Base-by-base conservation (phyloP, 257 asterid genomes). In the Fraxinus quadrangulata region DNA sequence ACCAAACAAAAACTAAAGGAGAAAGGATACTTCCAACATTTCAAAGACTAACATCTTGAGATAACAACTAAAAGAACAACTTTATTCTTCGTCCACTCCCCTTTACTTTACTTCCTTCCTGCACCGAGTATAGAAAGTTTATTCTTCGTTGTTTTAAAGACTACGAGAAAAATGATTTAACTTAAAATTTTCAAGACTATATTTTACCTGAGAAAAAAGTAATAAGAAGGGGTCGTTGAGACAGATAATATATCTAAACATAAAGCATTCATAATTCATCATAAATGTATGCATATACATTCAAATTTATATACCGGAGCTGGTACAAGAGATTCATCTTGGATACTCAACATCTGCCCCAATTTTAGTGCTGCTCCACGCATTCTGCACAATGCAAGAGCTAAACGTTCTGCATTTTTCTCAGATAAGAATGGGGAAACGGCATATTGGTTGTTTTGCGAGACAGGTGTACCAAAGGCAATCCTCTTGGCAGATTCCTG, bases 301-400 rank as follows among this genome's bases (percentile, higher is more conserved):
- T 74, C 3, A 81, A 23, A 73, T 75, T 65, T 70, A 83, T 82
- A 26, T 88, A 94, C 99, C 56, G 99, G 99, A 87, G 99, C 90
- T 77, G 99, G 98, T 66, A 95, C 86, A 67, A 95, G 86, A 81
- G 97, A 88, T 84, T 95, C 97, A 83, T 95, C 99, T 84, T 95
- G 99, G 84, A 95, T 95, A 75, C 99, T 95, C 81, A 95, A 82
- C 98, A 95, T 95, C 84, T 95, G 99, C 75, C 99, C 99, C 75
- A 95, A 79, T 88, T 95, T 95, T 74, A 95, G 94, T 65, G 99
- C 98, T 42, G 99, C 99, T 74, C 99, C 99, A 68, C 99, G 97
- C 99, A 95, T 95, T 93, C 99, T 91, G 90, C 99, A 95, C 80
- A 95, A 85, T 39, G 98, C 98, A 85, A 92, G 96, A 76, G 99